Evolutionary conservation across 169 alveolate genomes (phyloP).

Genomic region (Plasmodium vivax): DNA sequence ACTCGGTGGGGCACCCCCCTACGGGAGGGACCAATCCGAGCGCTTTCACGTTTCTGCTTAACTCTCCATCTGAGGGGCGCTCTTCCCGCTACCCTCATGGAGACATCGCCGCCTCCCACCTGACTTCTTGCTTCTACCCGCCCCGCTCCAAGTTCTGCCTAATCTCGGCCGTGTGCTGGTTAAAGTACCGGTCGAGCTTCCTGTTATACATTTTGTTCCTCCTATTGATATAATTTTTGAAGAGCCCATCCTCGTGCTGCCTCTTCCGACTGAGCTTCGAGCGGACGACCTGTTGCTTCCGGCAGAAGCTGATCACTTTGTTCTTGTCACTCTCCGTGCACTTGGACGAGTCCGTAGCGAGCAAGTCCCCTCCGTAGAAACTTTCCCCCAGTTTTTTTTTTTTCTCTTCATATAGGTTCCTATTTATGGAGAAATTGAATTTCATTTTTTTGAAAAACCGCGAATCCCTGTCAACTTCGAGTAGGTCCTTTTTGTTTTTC

Average conservation of each 20-base stretch:
- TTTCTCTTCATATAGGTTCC: conserved; percentile 53
- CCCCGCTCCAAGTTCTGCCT: conserved; percentile 30
- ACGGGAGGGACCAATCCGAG: neutral
- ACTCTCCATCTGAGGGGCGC: neutral
- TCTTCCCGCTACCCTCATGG: neutral
- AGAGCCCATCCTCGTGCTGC: conserved; percentile 5
- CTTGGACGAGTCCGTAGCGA: conserved; percentile 10
- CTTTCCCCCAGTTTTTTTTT: conserved; percentile 8
- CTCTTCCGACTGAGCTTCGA: conserved; percentile 58
- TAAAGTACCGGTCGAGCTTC: conserved; percentile 62
- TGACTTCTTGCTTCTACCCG: neutral
- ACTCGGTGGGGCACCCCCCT: neutral
- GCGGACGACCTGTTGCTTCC: conserved; percentile 40
- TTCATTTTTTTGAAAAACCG: conserved; percentile 53
- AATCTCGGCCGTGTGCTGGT: conserved; percentile 63
- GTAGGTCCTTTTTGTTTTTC: neutral
- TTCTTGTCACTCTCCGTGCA: conserved; percentile 49
- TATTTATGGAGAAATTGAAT: conserved; percentile 53
- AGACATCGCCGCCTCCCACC: neutral
- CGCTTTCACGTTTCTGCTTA: neutral
- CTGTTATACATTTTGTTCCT: conserved; percentile 68
- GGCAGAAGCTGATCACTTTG: conserved; percentile 27
- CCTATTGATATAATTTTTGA: conserved; percentile 57
- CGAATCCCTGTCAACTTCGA: conserved; percentile 30
- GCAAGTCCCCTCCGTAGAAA: conserved; percentile 35